A percentile compares a stretch with the other conserved stretches of the same genome.
phyloP scores from a whole-genome alignment of 2,329 filamentous ascomycete genomes.

The Ceratocystis lukuohia region DNA sequence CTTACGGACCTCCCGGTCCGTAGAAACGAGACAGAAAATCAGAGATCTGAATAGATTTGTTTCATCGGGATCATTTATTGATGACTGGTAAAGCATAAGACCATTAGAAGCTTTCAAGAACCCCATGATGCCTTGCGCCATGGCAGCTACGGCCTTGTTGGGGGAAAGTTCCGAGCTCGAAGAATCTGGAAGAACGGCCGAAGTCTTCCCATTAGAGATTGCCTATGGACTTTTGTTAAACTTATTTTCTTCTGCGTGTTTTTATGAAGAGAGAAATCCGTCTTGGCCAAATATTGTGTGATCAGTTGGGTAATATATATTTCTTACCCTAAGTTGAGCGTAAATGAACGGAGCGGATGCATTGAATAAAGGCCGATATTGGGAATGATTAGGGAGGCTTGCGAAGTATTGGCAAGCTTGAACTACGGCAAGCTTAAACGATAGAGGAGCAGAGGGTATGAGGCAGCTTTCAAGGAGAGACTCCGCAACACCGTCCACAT shows the following conservation, averaged over 20 bases:
- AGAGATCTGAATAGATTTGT: conserved; percentile 28
- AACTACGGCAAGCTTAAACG: conserved; percentile 49
- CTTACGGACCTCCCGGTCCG: conserved; percentile 36
- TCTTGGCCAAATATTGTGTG: too few relatives aligned
- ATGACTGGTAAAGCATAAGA: conserved; percentile 22
- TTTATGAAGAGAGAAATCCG: too few relatives aligned
- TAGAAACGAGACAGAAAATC: conserved; percentile 40
- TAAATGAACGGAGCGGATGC: conserved; percentile 44
- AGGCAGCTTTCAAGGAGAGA: conserved; percentile 45
- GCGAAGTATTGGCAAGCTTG: conserved; percentile 52
- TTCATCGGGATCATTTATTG: conserved; percentile 11
- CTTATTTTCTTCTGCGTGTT: background rate
- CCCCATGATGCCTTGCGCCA: conserved; percentile 41
- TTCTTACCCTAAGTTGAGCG: conserved; percentile 40
- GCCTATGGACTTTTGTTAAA: conserved; percentile 14
- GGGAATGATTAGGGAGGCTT: conserved; percentile 34
- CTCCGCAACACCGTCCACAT: conserved; percentile 44
- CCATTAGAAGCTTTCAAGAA: conserved; percentile 40
- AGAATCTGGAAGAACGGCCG: conserved; percentile 11
- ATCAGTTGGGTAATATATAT: background rate
- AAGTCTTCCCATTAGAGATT: conserved; percentile 14
- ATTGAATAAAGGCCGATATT: conserved; percentile 42
- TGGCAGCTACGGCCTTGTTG: conserved; percentile 28
- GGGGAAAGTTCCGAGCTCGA: conserved; percentile 10
- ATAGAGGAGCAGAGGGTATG: conserved; percentile 40